Evolutionary conservation across 2,329 filamentous ascomycete species (phyloP), one percentile per base, ranked within the genome.

Genomic region (Bisporella sp.): DNA sequence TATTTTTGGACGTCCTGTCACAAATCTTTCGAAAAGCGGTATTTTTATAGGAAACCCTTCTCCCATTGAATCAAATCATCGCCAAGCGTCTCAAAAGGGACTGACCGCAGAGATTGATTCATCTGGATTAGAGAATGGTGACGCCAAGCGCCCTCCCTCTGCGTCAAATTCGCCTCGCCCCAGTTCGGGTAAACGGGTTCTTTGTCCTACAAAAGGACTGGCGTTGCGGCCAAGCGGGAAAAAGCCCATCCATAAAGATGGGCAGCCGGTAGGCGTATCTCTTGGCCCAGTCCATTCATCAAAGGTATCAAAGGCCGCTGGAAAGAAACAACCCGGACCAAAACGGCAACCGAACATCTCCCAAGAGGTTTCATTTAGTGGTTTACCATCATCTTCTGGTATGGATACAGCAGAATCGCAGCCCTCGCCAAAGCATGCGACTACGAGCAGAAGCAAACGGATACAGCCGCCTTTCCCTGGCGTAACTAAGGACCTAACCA

Each of bases 251-350:
- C 29, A 49, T 45, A 44, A 51, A 50, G 48, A 53, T 48, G 30
- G 41, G 47, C 52, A 56, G 51, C 45, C 46, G 31, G 45, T 45
- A 56, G 52, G 46, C 45, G 49, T 40, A 54, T 53, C 52, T 51
- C 51, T 57, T 53, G 42, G 49, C 46, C 49, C 33, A 54, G 50
- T 54, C 47, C 46, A 58, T 56, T 51, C 47, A 56, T 56, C 41
- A 56, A 53, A 56, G 52, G 43, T 58, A 32, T 55, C 52, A 53
- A 59, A 57, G 50, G 47, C 35, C 43, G 13, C 53, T 49, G 40
- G 47, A 53, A 55, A 51, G 48, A 53, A 31, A 53, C 45, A 45
- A 55, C 39, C 41, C n/a, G n/a, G n/a, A n/a, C n/a, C n/a, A n/a
- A n/a, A n/a, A n/a, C n/a, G 48, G 30, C 48, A 28, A 47, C 35